These are phyloP conservation scores for Orbilia brochopaga DNA, from an alignment of 2,329 filamentous ascomycete genomes.

Conservation along the genomic window DNA sequence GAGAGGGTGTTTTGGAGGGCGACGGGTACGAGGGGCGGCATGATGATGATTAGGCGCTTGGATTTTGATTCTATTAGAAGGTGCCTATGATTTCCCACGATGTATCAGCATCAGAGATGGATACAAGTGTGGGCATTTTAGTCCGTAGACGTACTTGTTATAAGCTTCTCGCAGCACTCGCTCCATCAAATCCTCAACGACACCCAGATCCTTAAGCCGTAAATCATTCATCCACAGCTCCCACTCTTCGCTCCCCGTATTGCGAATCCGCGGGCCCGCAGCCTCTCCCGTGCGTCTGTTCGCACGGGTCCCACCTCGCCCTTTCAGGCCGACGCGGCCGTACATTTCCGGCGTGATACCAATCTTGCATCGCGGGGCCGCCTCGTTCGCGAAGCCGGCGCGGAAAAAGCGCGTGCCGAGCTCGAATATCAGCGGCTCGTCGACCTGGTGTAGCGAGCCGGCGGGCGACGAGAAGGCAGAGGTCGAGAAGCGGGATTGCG, in stretches of 20 bases:
- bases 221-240: constrained; percentile 83
- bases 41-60: constrained; percentile 73
- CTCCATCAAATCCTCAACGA: constrained; percentile 87
- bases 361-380: constrained; percentile 71
- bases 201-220: constrained; percentile 72
- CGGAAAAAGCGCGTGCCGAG: constrained; percentile 78
- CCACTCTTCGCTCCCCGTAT: constrained; percentile 68
- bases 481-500: constrained; percentile 48
- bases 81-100: constrained; percentile 59
- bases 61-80: constrained; percentile 76
- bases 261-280: constrained; percentile 56
- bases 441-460: constrained; percentile 70
- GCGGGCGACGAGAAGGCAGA: constrained; percentile 67
- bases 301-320: constrained; percentile 67
- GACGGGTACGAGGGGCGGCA: constrained; percentile 79
- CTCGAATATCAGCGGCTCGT: constrained; percentile 84
- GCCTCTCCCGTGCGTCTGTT: constrained; percentile 62
- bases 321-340: constrained; percentile 76
- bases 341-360: constrained; percentile 77
- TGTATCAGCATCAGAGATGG: constrained; percentile 20
- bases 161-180: constrained; percentile 80
- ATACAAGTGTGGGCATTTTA: constrained; percentile 7
- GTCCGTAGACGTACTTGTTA: constrained; percentile 67
- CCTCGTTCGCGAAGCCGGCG: constrained; percentile 85
- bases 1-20: constrained; percentile 77